Evolutionary conservation across 148 eudicot genomes (phyloP).

Genomic region (Nyssa sinensis): DNA sequence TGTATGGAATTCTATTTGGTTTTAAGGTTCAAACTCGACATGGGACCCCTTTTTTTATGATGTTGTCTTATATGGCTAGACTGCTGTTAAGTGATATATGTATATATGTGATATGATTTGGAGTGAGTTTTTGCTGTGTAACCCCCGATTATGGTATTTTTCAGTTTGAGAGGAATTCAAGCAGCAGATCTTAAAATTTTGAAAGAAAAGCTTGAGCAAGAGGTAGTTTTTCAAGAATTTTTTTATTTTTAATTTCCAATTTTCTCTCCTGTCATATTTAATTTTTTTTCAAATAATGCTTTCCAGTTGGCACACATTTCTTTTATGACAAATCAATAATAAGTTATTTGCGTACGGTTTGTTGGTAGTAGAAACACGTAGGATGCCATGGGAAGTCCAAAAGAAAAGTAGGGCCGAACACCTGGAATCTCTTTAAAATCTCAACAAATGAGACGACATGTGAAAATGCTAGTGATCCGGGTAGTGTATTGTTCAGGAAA

Average conservation of each 20-base stretch:
- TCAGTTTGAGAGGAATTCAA: constrained; percentile 73
- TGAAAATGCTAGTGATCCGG: background rate
- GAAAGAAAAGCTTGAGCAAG: constrained; percentile 83
- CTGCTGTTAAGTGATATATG: background rate
- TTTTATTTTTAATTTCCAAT: background rate
- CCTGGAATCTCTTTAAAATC: background rate
- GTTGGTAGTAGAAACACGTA: background rate
- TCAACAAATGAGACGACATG: background rate
- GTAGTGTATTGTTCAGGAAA: too few relatives aligned
- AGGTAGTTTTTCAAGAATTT: constrained; percentile 41
- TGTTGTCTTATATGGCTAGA: constrained; percentile 5
- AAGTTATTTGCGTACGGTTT: background rate
- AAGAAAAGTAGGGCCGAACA: background rate
- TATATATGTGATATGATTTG: background rate
- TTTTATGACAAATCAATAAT: background rate
- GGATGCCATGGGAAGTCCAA: background rate
- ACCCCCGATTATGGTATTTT: constrained; percentile 13
- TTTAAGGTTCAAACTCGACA: background rate
- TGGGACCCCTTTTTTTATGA: constrained; percentile 6
- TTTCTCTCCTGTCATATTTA: background rate
- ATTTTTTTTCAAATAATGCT: background rate
- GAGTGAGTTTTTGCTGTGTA: constrained; percentile 1
- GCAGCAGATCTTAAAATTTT: constrained; percentile 60
- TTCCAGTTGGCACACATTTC: background rate
- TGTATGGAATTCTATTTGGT: background rate